Conservation (phyloP, 148 eudicot species). For the Agrostemma githago region DNA sequence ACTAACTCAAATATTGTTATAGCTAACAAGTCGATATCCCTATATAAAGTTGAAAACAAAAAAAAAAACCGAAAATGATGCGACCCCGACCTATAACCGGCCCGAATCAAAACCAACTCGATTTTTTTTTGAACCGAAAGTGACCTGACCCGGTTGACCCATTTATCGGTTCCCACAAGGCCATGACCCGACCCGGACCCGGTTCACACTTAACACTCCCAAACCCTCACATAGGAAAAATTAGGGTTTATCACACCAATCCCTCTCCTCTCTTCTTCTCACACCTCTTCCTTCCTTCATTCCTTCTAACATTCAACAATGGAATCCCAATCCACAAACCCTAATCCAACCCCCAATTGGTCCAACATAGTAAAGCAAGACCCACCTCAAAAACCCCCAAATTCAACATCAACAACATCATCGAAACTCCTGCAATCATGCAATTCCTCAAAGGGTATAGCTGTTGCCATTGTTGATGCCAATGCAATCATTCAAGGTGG, state of each 20-base stretch:
- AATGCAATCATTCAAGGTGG: conserved; percentile 86
- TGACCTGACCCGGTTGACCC: neutral
- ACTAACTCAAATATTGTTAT: no score
- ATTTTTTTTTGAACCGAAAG: neutral
- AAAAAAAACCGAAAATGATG: no score
- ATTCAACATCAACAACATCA: neutral
- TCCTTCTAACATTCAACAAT: neutral
- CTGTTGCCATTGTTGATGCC: conserved; percentile 92
- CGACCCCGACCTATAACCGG: no score
- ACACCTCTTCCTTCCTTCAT: neutral
- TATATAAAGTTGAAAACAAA: no score
- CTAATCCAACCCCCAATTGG: conserved; percentile 47
- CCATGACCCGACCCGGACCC: neutral
- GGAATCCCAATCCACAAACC: conserved; percentile 14
- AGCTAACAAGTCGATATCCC: no score
- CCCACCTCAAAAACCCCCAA: conserved; percentile 12
- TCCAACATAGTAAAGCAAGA: conserved; percentile 52
- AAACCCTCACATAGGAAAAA: neutral
- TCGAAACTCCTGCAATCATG: conserved; percentile 32
- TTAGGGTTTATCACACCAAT: conserved; percentile 10
- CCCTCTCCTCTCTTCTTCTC: neutral
- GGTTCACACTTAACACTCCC: neutral
- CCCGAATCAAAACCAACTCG: neutral
- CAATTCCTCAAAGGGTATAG: conserved; percentile 57
- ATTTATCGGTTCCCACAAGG: neutral